Conservation (phyloP, 2,329 filamentous ascomycete genomes). For the Cytospora chrysosperma region DNA sequence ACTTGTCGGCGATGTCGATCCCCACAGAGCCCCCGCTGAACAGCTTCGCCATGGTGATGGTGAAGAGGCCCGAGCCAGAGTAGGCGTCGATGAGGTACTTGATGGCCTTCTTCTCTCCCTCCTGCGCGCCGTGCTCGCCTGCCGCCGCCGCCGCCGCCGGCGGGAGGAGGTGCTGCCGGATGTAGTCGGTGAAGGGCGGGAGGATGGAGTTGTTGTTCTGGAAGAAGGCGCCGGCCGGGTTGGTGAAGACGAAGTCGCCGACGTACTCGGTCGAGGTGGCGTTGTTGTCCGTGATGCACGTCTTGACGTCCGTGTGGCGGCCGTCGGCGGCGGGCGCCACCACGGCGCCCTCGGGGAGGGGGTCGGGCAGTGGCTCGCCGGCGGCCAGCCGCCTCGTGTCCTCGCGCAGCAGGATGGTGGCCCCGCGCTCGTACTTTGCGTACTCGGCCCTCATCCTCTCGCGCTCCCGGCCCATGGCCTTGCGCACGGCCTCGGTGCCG, state of each 20-base stretch:
- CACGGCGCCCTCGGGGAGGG: constrained; percentile 42
- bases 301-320: constrained; percentile 75
- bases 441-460: constrained; percentile 70
- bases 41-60: constrained; percentile 81
- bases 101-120: constrained; percentile 52
- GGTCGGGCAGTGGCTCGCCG: constrained; percentile 36
- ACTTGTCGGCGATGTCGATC: constrained; percentile 82
- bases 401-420: constrained; percentile 86
- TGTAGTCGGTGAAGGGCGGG: constrained; percentile 79
- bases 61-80: constrained; percentile 96
- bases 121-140: too few relatives aligned
- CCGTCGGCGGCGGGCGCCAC: constrained; percentile 29
- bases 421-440: constrained; percentile 72
- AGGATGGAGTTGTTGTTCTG: constrained; percentile 99
- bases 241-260: constrained; percentile 79
- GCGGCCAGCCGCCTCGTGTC: constrained; percentile 69
- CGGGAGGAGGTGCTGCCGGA: constrained; percentile 74
- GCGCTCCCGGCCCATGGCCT: constrained; percentile 78
- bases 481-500: constrained; percentile 79
- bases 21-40: constrained; percentile 81
- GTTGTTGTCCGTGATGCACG: constrained; percentile 84
- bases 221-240: constrained; percentile 93
- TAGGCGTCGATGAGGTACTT: constrained; percentile 96
- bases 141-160: constrained; percentile 36
- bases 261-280: constrained; percentile 85